Base-by-base conservation (phyloP, 148 eudicot genomes). In the Rheum nobile region DNA sequence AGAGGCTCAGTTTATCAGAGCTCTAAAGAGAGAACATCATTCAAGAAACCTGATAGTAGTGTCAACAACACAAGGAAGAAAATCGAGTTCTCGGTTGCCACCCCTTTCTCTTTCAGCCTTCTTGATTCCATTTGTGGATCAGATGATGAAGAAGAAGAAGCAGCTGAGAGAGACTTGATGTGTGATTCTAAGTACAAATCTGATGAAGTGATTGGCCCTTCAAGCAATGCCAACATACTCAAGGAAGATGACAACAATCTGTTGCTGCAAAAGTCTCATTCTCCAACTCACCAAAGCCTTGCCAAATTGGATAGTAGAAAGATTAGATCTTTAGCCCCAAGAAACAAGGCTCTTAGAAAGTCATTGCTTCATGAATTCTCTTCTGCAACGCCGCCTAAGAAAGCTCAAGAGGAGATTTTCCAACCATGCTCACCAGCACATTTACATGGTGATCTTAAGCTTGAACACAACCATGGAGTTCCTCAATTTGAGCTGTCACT, bases 91-190 rank as follows among this genome's bases (percentile, higher is more conserved):
- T 86, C 97, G 3, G 75, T 84, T 70, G 85, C 84, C 67, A 67
- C 83, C 21, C 17, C 77, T 52, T 86, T 85, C 34, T 80, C 97
- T 11, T 84, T 83, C 14, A 87, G 90, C 54, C 81, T 94, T 78
- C 82, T 91, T 75, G 96, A 91, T 76, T 88, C 98, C 1, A 80
- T 94, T 39, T 94, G 98, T 78, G 85, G 86, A 72, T 88, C 90
- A 10, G 91, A 89, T 67, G 96, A 88, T 65, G 92, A 93, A 77
- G 46, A 41, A 19, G 83, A 78, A 67, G 71, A 67, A n/a, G 55
- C 44, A 61, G 77, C 80, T 43, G 75, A 76, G 78, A 77, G 82
- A n/a, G 82, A 72, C 32, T 57, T 77, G 14, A 81, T 85, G 75
- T 75, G 43, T 70, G 80, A 87, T 79, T 75, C 19, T 5, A 84